Evolutionary conservation across 495 filamentous ascomycete species (phyloP), one percentile per base, ranked within the genome.

Genomic region (Aspergillus leporis): DNA sequence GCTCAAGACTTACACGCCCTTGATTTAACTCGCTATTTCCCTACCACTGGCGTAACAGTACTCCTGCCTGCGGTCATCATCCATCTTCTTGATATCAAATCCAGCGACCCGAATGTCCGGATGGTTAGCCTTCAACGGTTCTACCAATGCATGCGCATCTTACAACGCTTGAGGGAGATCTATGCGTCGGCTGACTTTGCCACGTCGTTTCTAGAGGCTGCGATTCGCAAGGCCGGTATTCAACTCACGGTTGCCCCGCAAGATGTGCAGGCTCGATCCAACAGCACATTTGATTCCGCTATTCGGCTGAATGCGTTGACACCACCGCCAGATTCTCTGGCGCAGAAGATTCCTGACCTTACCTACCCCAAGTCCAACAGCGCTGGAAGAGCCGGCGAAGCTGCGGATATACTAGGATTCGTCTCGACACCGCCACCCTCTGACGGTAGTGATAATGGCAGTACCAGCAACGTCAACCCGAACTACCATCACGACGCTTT

Each of bases 1-100:
- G 89, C 88, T 9, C 82, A 85, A 53, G 84, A 89, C 50, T 77
- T 96, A 10, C 88, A 89, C 61, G 75, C 77, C 31, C 75, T 86
- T 31, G 78, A 86, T 59, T 78, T 96, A 4, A 90, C 90, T 41
- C 83, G 79, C 34, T 96, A 85, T 67, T 85, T 96, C 18, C 91
- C 92, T 10, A 94, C 92, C 0, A 91, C 90, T 0, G 91, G 91
- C 41, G 90, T 96, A 21, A 96, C 92, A 0, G 91, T 95, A 10
- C 83, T 96, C 12, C 83, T 96, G 5, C 92, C 92, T 3, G 91
- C 92, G 13, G 90, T 95, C 70, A 95, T 96, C 61, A 93, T 95
- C 55, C 91, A 96, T 66, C 79, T 96, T 19, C 83, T 96, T 3
- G 90, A 95, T 66, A 92, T 94, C 79, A 95, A 92, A 66, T 88